A percentile compares a stretch with the other conserved stretches of the same genome.
These are phyloP conservation scores for Penicillium sclerotiorum DNA, from an alignment of 2,329 filamentous ascomycete species.

Conservation along the genomic window DNA sequence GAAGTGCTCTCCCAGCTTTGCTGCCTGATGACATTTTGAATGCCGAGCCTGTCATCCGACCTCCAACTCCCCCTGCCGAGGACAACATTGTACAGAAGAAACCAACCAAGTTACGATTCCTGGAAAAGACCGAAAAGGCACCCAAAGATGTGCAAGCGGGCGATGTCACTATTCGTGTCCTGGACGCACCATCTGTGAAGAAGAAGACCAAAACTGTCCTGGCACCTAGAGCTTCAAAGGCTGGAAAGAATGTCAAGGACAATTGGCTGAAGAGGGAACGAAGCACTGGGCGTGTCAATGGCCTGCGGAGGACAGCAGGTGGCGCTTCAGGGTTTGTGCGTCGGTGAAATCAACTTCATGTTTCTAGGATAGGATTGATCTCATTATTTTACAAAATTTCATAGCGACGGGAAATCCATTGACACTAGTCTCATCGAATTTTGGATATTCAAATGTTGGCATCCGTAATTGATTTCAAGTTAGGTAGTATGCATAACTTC, in stretches of 20 bases:
- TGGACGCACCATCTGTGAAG: conserved; percentile 39
- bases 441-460: background rate
- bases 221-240: conserved; percentile 50
- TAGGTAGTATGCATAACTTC: too few species aligned
- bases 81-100: conserved; percentile 29
- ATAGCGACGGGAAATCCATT: conserved; percentile 12
- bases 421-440: conserved; percentile 4
- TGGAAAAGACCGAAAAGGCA: conserved; percentile 51
- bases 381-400: conserved; percentile 3
- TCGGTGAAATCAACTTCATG: conserved; percentile 29
- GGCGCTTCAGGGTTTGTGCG: conserved; percentile 42
- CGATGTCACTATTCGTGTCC: conserved; percentile 52
- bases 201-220: conserved; percentile 43
- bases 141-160: conserved; percentile 55
- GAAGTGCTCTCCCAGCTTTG: conserved; percentile 49
- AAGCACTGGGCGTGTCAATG: conserved; percentile 35
- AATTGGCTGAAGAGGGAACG: conserved; percentile 43
- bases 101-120: conserved; percentile 51
- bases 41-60: conserved; percentile 46
- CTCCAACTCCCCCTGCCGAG: conserved; percentile 49
- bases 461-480: too few species aligned
- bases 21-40: conserved; percentile 56
- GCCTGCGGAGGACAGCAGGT: conserved; percentile 41
- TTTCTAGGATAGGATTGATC: too few species aligned
- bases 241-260: conserved; percentile 40